Conservation (phyloP, 768 basidiomycete genomes). For the Plicaturopsis crispa region DNA sequence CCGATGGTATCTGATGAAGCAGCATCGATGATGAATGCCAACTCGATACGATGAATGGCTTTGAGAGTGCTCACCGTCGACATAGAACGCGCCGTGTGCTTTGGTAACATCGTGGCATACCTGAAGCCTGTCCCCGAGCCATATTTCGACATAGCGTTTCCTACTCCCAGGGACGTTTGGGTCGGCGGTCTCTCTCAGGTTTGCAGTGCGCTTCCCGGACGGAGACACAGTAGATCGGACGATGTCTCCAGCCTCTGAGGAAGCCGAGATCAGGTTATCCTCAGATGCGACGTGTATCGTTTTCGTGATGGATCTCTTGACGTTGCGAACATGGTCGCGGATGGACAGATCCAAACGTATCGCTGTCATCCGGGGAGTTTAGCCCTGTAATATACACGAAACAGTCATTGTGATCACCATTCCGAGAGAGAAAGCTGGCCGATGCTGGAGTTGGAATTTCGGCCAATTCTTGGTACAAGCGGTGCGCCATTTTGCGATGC, state of each 20-base stretch:
- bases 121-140: conserved; percentile 36
- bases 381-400: conserved; percentile 8
- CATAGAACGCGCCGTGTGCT: conserved; percentile 50
- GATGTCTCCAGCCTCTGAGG: conserved; percentile 31
- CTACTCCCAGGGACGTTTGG: conserved; percentile 20
- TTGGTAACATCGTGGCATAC: conserved; percentile 49
- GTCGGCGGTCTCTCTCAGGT: conserved; percentile 32
- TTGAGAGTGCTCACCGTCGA: conserved; percentile 38
- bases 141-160: conserved; percentile 55
- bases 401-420: conserved; percentile 1
- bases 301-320: conserved; percentile 36
- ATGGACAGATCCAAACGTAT: conserved; percentile 38
- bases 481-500: not conserved
- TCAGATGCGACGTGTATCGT: conserved; percentile 22
- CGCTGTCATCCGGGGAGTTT: conserved; percentile 14
- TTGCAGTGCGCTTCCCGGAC: conserved; percentile 30
- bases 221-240: conserved; percentile 36
- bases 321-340: conserved; percentile 43
- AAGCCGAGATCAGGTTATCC: conserved; percentile 12
- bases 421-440: conserved; percentile 16
- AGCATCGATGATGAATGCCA: not conserved
- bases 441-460: conserved; percentile 31
- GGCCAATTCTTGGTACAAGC: conserved; percentile 27
- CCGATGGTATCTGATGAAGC: conserved; percentile 38
- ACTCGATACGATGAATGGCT: not conserved